Conservation (phyloP, 2,329 filamentous ascomycete species). For the Torrubiella hemipterigena region DNA sequence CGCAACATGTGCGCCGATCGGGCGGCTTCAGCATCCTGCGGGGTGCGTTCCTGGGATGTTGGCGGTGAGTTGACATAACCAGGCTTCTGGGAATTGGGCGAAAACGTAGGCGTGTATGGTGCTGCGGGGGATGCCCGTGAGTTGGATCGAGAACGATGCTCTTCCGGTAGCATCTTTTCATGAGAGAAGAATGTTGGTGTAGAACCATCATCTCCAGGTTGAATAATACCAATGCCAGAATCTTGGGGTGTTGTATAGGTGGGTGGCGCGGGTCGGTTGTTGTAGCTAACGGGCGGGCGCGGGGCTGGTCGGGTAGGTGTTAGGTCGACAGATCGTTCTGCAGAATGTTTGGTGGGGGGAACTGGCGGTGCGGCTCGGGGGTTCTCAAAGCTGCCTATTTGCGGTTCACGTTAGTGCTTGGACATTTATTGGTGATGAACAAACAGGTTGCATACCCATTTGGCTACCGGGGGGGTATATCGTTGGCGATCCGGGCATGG, state of each 20-base stretch:
- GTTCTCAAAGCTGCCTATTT: slow-evolving; percentile 82
- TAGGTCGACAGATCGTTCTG: slow-evolving; percentile 42
- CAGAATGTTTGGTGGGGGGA: slow-evolving; percentile 38
- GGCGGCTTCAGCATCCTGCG: slow-evolving; percentile 67
- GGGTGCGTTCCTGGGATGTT: slow-evolving; percentile 78
- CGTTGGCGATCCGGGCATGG: slow-evolving; percentile 36
- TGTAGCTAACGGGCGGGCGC: slow-evolving; percentile 61
- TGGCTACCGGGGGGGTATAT: slow-evolving; percentile 44
- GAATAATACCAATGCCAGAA: slow-evolving; percentile 50
- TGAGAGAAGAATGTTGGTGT: no score
- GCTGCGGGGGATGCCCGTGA: slow-evolving; percentile 46
- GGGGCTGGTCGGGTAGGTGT: slow-evolving; percentile 79
- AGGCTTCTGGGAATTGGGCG: slow-evolving; percentile 25
- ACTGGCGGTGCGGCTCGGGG: slow-evolving; percentile 86
- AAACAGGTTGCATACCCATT: slow-evolving; percentile 30
- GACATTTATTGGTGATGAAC: no score
- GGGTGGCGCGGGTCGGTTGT: slow-evolving; percentile 43
- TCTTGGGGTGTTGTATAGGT: slow-evolving; percentile 41
- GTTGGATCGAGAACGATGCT: slow-evolving; percentile 57
- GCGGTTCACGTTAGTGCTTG: slow-evolving; percentile 1
- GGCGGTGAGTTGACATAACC: slow-evolving; percentile 53
- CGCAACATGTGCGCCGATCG: slow-evolving; percentile 61
- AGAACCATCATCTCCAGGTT: slow-evolving; percentile 45
- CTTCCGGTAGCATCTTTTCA: slow-evolving; percentile 57
- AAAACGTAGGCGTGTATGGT: slow-evolving; percentile 30